Percentiles rank a stretch among this genome's conserved stretches.
Evolutionary conservation across 768 basidiomycete genomes (phyloP).

Genomic region (Boletus coccyginus): DNA sequence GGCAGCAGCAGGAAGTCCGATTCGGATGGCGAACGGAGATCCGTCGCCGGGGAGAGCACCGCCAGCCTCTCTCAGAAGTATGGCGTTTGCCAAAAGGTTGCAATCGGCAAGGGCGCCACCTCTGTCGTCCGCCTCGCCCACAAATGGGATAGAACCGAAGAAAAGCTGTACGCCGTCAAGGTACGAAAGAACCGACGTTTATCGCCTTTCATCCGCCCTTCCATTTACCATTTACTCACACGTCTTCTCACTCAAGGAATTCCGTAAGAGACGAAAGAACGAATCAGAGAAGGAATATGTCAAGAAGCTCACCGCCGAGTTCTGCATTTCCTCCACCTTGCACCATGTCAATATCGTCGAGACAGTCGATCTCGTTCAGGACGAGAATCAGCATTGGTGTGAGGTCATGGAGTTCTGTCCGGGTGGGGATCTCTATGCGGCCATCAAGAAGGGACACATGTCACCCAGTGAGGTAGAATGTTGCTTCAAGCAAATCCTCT

Average conservation of each 20-base stretch:
- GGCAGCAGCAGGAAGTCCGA: slow-evolving; percentile 64
- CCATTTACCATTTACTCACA: not conserved
- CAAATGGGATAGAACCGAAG: slow-evolving; percentile 96
- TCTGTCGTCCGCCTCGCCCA: slow-evolving; percentile 95
- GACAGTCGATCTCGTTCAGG: slow-evolving; percentile 99
- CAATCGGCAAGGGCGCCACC: slow-evolving; percentile 98
- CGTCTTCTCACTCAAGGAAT: slow-evolving; percentile 70
- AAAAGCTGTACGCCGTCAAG: slow-evolving; percentile 98
- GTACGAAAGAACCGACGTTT: slow-evolving; percentile 40
- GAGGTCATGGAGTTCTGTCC: slow-evolving; percentile 99
- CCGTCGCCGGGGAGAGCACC: slow-evolving; percentile 49
- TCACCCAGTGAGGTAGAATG: slow-evolving; percentile 91
- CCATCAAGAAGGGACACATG: slow-evolving; percentile 97
- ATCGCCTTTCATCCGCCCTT: not conserved
- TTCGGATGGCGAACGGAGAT: slow-evolving; percentile 51
- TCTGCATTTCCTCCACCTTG: slow-evolving; percentile 95
- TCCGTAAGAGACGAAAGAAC: slow-evolving; percentile 96
- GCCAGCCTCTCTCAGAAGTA: slow-evolving; percentile 82
- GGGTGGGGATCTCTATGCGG: slow-evolving; percentile 96
- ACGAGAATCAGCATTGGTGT: slow-evolving; percentile 95
- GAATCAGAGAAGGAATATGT: slow-evolving; percentile 99
- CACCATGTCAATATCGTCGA: slow-evolving; percentile 95
- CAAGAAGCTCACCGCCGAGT: slow-evolving; percentile 99
- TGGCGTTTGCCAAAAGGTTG: slow-evolving; percentile 93
- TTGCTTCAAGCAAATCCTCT: slow-evolving; percentile 95